Evolutionary conservation across 2,329 filamentous ascomycete species (phyloP).

Genomic region (Cadophora luteo-olivacea): DNA sequence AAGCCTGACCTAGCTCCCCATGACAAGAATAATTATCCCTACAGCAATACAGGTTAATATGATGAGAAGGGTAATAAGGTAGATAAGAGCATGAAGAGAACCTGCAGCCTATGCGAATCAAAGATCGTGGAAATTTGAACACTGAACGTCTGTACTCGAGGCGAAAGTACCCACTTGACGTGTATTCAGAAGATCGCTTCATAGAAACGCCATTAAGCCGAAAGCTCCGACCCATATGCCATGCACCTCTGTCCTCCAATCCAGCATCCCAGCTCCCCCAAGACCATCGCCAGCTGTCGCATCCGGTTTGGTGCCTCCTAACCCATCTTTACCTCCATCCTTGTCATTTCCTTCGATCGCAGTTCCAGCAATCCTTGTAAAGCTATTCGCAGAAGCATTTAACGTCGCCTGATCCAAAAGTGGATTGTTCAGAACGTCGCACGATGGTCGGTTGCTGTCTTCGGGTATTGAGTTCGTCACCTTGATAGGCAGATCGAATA

Average conservation of each 20-base stretch:
- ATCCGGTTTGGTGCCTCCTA: conserved; percentile 41
- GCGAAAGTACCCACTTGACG: neutral
- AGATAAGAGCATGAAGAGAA: too few species aligned
- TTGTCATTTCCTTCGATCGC: conserved; percentile 39
- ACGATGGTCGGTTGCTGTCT: conserved; percentile 51
- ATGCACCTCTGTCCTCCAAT: conserved; percentile 45
- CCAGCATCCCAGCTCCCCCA: conserved; percentile 40
- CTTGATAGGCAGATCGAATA: conserved; percentile 73
- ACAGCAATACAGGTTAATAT: too few species aligned
- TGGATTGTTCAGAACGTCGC: conserved; percentile 58
- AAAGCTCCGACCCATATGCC: conserved; percentile 47
- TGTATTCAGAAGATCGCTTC: neutral
- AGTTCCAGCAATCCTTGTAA: conserved; percentile 41
- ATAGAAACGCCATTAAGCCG: conserved; percentile 41
- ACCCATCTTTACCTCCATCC: conserved; percentile 17
- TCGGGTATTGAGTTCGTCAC: conserved; percentile 68
- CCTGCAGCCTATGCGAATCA: too few species aligned
- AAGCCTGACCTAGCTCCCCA: too few species aligned
- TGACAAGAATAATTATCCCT: too few species aligned
- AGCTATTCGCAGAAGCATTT: conserved; percentile 45
- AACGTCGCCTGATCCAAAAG: conserved; percentile 55
- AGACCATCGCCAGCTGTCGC: conserved; percentile 46
- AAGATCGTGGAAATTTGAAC: too few species aligned
- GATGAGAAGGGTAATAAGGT: too few species aligned
- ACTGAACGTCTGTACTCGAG: too few species aligned